These are phyloP conservation scores for Lactifluus rugatus DNA, from an alignment of 768 basidiomycete species.

Conservation along the genomic window DNA sequence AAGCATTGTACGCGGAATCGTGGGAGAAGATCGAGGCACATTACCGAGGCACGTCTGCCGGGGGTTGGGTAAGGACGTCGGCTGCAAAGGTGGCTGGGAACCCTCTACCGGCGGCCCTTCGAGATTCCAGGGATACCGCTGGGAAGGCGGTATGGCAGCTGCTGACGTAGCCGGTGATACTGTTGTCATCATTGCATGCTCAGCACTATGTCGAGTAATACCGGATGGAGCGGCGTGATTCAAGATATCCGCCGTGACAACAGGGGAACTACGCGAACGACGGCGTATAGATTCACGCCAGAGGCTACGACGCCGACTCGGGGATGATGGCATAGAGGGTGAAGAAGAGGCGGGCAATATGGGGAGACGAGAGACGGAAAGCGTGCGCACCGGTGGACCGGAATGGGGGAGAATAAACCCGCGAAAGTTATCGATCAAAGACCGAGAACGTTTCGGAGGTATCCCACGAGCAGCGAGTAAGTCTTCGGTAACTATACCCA, in stretches of 20 bases:
- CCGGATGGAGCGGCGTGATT: neutral
- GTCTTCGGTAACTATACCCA: constrained; percentile 23
- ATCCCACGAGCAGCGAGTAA: constrained; percentile 14
- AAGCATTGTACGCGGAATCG: constrained; percentile 5
- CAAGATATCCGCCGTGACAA: constrained; percentile 2
- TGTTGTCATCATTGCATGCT: neutral
- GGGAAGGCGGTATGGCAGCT: neutral
- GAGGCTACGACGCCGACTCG: constrained; percentile 1
- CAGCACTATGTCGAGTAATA: neutral
- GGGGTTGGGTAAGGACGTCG: neutral
- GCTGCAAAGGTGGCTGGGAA: neutral
- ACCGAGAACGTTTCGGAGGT: constrained; percentile 35
- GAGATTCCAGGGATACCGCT: neutral
- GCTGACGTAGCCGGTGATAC: neutral
- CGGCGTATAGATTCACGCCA: constrained; percentile 9
- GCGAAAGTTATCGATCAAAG: constrained; percentile 54
- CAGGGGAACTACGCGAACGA: constrained; percentile 17
- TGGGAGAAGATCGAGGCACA: neutral
- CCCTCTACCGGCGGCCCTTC: neutral
- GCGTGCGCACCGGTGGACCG: constrained; percentile 16
- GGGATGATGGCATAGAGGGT: neutral
- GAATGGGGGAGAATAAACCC: constrained; percentile 36
- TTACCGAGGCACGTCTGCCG: neutral
- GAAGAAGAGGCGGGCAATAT: neutral
- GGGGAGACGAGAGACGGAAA: constrained; percentile 14